Evolutionary conservation across 768 basidiomycete species (phyloP).

Genomic region (Auricularia cornea): DNA sequence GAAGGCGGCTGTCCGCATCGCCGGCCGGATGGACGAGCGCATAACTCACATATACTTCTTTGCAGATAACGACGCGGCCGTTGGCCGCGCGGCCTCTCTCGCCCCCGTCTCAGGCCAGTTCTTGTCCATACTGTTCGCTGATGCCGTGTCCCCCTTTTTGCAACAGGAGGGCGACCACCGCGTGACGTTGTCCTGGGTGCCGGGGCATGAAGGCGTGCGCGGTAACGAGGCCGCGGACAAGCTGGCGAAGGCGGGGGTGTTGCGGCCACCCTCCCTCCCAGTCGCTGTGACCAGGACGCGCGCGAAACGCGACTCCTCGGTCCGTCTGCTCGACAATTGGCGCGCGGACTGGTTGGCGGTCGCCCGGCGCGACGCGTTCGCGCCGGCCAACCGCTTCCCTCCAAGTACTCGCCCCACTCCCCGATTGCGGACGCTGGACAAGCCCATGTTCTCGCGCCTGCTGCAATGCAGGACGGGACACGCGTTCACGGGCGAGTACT

Average conservation of each 20-base stretch:
- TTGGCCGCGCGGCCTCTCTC: no score
- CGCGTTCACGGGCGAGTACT: conserved; percentile 6
- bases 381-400: not conserved
- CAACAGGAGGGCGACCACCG: no score
- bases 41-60: no score
- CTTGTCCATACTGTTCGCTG: no score
- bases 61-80: no score
- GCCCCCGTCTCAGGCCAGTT: no score
- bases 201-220: conserved; percentile 2
- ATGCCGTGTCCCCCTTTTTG: no score
- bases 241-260: conserved; percentile 4
- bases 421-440: not conserved
- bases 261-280: not conserved
- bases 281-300: no score
- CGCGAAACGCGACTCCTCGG: not conserved
- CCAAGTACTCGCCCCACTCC: conserved; percentile 1
- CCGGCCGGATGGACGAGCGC: no score
- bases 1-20: no score
- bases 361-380: not conserved
- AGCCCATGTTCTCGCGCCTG: not conserved
- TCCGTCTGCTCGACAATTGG: not conserved
- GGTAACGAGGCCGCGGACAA: conserved; percentile 4
- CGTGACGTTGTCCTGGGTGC: not conserved
- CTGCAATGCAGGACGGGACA: conserved; percentile 6
- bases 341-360: not conserved